Evolutionary conservation across 768 basidiomycete species (phyloP).

Genomic region (Russula vinacea): DNA sequence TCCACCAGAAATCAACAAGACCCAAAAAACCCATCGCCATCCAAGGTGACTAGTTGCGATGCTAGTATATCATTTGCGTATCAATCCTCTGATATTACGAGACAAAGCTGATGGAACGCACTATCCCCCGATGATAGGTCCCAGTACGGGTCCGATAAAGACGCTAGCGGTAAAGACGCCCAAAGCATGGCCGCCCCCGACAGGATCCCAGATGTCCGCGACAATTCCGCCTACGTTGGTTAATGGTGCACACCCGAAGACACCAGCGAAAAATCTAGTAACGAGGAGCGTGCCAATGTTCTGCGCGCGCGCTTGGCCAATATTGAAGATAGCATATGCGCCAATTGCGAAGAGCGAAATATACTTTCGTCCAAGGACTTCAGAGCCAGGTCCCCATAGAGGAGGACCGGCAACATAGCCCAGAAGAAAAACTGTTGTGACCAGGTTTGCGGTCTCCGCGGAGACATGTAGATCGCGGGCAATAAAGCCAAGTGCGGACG

Average conservation of each 20-base stretch:
- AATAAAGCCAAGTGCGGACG: not conserved
- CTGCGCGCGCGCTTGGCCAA: not conserved
- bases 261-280: not conserved
- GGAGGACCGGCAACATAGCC: not conserved
- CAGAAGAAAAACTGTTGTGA: not conserved
- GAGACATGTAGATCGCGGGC: not conserved
- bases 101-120: not conserved
- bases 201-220: not conserved
- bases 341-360: not conserved
- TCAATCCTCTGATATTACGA: not conserved
- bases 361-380: not conserved
- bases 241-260: not conserved
- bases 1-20: not conserved
- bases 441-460: not conserved
- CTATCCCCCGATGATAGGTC: not conserved
- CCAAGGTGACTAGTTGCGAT: not conserved
- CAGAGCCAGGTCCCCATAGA: not conserved
- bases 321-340: not conserved
- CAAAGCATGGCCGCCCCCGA: not conserved
- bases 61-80: not conserved
- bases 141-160: not conserved
- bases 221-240: not conserved
- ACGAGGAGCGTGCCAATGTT: not conserved
- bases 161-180: not conserved
- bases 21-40: not conserved